Base-by-base conservation (phyloP, 352 stramenopile genomes). In the Globisporangium canariense region DNA sequence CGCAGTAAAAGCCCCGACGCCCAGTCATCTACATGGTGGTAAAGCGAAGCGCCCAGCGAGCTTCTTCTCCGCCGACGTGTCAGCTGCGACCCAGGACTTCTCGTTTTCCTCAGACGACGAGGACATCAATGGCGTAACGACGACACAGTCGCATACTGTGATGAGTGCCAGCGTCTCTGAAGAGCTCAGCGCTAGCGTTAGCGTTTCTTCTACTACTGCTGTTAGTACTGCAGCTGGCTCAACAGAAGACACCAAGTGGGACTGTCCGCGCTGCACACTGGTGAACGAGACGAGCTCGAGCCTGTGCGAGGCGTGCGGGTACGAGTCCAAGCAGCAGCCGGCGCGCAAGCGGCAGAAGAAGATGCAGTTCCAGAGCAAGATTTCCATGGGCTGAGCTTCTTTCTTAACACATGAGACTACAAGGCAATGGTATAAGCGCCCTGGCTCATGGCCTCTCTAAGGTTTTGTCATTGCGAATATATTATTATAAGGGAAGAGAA, bases 321-420 rank as follows among this genome's bases (percentile, higher is more conserved):
- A 86, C 69, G 76, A 89, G 49, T 62, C 70, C 22, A 58, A 56
- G 25, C 64, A 65, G 16, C 64, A 67, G 14, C 68, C 79, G 6
- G 61, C 62, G 38, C 79, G 84, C 53, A 90, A 89, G 58, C 79
- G 83, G 32, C 73, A 86, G 65, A 85, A 85, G 65, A 90, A 89
- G 65, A 78, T 85, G 66, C 78, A 88, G 59, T 88, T 90, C 50
- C 83, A 93, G 68, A 88, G 79, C 78, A 93, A 90, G 76, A 78
- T 93, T 65, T 85, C 79, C 43, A 70, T 79, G n/a, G 40, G 57
- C 10, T 69, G 36, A 64, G 32, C 28, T 43, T n/a, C 7, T n/a
- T 43, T n/a, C 7, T n/a, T 38, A 18, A 16, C 36, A 41, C 36
- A 38, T 2, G 14, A 18, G 41, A 30, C 16, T 16, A 9, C 7